Evolutionary conservation across 2,329 filamentous ascomycete species (phyloP), one percentile per base, ranked within the genome.

Genomic region (Parastagonospora avenae): DNA sequence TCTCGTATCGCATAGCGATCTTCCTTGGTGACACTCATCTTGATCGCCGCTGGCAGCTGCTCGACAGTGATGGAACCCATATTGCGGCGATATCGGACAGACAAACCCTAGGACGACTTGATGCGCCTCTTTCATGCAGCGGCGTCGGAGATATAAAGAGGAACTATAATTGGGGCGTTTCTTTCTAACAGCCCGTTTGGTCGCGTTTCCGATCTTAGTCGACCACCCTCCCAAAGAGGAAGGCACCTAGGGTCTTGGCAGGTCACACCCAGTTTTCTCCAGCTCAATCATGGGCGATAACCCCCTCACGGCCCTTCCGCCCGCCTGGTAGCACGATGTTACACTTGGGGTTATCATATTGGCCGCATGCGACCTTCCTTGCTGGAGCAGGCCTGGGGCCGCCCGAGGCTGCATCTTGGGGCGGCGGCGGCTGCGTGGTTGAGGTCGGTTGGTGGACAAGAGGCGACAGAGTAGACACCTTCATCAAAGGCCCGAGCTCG

Each of bases 401-500:
- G 47, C 41, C 36, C 42, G 54, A 46, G 46, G 36, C 45, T 28
- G 11, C 9, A 36, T 42, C 31, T 9, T 42, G 38, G 30, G 35
- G 43, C 44, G 42, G 41, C 48, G 39, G 33, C 41, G 49, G 45
- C n/a, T n/a, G n/a, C 15, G 46, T 46, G 15, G 36, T 31, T 32
- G 28, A 37, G 39, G 38, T 37, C 27, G 30, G 32, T 37, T 37
- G 46, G 33, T 9, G 32, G 32, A 27, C 15, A 44, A 47, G 42
- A 43, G 42, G 46, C 38, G 45, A 54, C 19, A 40, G 35, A 46
- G 36, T 24, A 40, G 28, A 52, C 32, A 16, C 37, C 15, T 62
- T 67, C 59, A 67, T 65, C 58, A 35, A 41, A 54, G 52, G 60
- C 54, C 65, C 61, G 57, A 64, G 60, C 60, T 62, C 54, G 55